A percentile compares a stretch with the other conserved stretches of the same genome.
phyloP scores from a whole-genome alignment of 345 rosid species.

The Gynandropsis gynandra region DNA sequence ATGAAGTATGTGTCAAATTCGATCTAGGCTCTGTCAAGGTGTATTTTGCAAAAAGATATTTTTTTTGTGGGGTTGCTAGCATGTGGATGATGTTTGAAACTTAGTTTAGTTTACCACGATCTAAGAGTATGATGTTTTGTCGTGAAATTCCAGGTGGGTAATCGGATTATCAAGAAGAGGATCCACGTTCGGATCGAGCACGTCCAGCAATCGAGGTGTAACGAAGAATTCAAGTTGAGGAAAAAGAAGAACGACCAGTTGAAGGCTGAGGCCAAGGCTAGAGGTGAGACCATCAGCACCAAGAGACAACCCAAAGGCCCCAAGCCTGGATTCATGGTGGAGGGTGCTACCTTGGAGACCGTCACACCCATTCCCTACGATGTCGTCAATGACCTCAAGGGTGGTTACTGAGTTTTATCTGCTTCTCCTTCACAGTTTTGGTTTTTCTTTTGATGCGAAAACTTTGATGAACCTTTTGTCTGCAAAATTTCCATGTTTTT shows the following conservation, averaged over 20 bases:
- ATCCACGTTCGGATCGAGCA: constrained; percentile 77
- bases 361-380: constrained; percentile 85
- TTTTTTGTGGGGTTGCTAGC: too few relatives aligned
- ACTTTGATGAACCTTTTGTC: too few relatives aligned
- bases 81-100: neutral
- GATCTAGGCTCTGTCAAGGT: too few relatives aligned
- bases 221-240: constrained; percentile 58
- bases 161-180: constrained; percentile 68
- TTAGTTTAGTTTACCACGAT: neutral
- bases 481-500: too few relatives aligned
- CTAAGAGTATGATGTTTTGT: neutral
- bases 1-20: neutral
- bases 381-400: constrained; percentile 83
- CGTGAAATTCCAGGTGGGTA: constrained; percentile 39
- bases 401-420: constrained; percentile 42
- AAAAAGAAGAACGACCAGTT: constrained; percentile 47
- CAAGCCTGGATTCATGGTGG: constrained; percentile 83
- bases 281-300: constrained; percentile 61
- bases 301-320: constrained; percentile 80
- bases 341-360: constrained; percentile 67
- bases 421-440: too few relatives aligned
- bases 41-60: too few relatives aligned
- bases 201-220: constrained; percentile 60
- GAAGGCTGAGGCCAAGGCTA: constrained; percentile 68
- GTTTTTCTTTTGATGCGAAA: too few relatives aligned